Percentiles rank a stretch among this genome's conserved stretches.
Evolutionary conservation across 1,139 yeast species (phyloP).

Genomic region (Petasospora fabianii): DNA sequence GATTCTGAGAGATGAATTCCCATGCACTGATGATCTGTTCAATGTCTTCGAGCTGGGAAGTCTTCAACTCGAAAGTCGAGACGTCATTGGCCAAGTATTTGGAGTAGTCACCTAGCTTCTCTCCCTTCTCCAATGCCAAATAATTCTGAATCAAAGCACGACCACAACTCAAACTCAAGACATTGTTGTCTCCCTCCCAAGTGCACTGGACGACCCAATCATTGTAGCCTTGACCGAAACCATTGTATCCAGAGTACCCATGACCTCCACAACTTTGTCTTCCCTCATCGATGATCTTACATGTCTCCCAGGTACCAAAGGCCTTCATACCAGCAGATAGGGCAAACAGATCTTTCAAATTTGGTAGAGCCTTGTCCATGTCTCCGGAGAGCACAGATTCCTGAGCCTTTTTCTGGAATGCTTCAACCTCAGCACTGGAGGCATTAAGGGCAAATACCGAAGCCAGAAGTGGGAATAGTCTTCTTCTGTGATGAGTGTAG

Average conservation of each 20-base stretch:
- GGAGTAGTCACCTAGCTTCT: constrained; percentile 21
- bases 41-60: constrained; percentile 30
- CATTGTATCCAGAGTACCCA: constrained; percentile 85
- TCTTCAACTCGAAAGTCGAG: constrained; percentile 23
- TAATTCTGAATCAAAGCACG: constrained; percentile 55
- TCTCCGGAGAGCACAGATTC: constrained; percentile 48
- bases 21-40: constrained; percentile 35
- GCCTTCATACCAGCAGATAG: constrained; percentile 88
- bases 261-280: constrained; percentile 96
- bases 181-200: constrained; percentile 96
- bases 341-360: constrained; percentile 73
- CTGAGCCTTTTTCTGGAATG: constrained; percentile 48
- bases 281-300: constrained; percentile 74
- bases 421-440: constrained; percentile 38
- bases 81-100: constrained; percentile 32
- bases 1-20: constrained; percentile 37
- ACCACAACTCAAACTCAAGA: constrained; percentile 82
- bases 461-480: constrained; percentile 76
- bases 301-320: constrained; percentile 82
- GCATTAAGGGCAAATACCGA: constrained; percentile 61
- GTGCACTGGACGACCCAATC: constrained; percentile 97
- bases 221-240: constrained; percentile 79
- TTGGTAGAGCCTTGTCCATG: constrained; percentile 41
- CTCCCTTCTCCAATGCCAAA: constrained; percentile 26
- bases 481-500: constrained; percentile 81